Conservation (phyloP, 2,329 filamentous ascomycete species). For the Nothomitra cinnamomea region DNA sequence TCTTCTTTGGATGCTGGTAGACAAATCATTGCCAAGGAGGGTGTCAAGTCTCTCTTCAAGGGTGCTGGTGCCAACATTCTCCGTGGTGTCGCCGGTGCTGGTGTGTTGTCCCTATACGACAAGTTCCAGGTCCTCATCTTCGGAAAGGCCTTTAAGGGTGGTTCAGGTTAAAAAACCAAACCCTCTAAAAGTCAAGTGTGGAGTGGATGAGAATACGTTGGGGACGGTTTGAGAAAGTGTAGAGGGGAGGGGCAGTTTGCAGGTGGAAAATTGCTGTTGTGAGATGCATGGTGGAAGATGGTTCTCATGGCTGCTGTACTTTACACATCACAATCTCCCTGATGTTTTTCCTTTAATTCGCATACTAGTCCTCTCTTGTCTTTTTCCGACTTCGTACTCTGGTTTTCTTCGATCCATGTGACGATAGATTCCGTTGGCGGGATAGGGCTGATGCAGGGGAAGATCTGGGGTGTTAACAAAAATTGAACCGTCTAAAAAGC, state of each 20-base stretch:
- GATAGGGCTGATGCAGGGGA: background rate
- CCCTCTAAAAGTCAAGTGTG: background rate
- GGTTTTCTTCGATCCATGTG: conserved; percentile 4
- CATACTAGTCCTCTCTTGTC: conserved; percentile 4
- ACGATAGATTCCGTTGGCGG: conserved; percentile 3
- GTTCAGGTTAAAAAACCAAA: conserved; percentile 1
- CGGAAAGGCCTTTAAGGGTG: conserved; percentile 92
- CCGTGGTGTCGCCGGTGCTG: conserved; percentile 99
- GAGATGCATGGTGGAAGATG: background rate
- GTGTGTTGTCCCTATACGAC: conserved; percentile 99
- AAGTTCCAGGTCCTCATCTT: conserved; percentile 98
- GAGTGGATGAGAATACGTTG: background rate
- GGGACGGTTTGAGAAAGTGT: background rate
- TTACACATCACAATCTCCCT: conserved; percentile 20
- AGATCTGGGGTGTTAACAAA: background rate
- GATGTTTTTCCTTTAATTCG: conserved; percentile 22
- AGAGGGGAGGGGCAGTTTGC: background rate
- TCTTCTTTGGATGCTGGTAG: conserved; percentile 84
- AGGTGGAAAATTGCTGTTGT: conserved; percentile 25
- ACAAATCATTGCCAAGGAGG: conserved; percentile 96
- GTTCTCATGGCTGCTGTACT: conserved; percentile 21
- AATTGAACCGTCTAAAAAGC: conserved; percentile 6
- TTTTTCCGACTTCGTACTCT: conserved; percentile 1
- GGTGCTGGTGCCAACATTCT: conserved; percentile 99
- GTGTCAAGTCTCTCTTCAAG: conserved; percentile 99